Conservation (phyloP, 2,329 filamentous ascomycete species). For the Pseudopyricularia javanii region DNA sequence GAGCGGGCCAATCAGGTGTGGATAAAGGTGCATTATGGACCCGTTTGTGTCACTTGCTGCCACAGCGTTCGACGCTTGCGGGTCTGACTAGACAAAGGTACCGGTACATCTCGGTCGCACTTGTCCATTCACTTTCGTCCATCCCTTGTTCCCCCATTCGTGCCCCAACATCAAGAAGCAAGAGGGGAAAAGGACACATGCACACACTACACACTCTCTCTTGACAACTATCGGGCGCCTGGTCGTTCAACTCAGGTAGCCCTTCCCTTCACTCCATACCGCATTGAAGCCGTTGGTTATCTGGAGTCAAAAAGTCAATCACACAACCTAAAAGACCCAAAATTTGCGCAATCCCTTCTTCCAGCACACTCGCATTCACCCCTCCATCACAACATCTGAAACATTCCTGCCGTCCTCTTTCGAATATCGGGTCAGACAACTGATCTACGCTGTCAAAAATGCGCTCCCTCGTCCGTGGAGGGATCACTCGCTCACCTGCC, state of each 20-base stretch:
- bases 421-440: neutral
- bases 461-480: no score
- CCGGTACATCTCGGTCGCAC: constrained; percentile 4
- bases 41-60: constrained; percentile 1
- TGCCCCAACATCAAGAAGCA: neutral
- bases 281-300: neutral
- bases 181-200: no score
- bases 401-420: constrained; percentile 1
- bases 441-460: neutral
- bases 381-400: constrained; percentile 1
- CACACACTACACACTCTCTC: no score
- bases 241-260: neutral
- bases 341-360: constrained; percentile 1
- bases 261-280: neutral
- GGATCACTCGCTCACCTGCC: no score
- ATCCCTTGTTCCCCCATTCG: constrained; percentile 1
- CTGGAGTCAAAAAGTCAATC: neutral
- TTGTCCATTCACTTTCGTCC: neutral
- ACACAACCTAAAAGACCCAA: no score
- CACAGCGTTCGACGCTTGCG: neutral
- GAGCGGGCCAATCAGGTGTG: neutral
- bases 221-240: neutral
- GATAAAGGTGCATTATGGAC: neutral
- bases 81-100: constrained; percentile 2
- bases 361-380: neutral